These are phyloP conservation scores for Sclerotinia nivalis DNA, from an alignment of 2,329 filamentous ascomycete species.

Conservation along the genomic window DNA sequence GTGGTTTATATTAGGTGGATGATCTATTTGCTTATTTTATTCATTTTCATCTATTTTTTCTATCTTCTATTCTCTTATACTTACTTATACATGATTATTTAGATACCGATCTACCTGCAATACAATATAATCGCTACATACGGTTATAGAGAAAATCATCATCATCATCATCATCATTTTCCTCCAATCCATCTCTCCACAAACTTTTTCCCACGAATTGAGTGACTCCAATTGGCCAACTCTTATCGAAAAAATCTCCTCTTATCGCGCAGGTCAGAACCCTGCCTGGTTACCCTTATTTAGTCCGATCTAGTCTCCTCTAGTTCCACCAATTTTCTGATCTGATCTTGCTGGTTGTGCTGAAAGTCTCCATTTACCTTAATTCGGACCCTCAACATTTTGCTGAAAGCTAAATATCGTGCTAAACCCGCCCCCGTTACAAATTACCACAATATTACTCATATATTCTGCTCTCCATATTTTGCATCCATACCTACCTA, in stretches of 20 bases:
- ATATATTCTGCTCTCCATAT: conserved; percentile 8
- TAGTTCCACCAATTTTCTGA: neutral
- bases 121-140: neutral
- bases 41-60: neutral
- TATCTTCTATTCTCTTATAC: neutral
- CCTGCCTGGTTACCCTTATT: neutral
- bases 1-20: neutral
- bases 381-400: conserved; percentile 16
- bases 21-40: conserved; percentile 3
- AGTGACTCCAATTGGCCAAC: conserved; percentile 11
- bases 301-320: conserved; percentile 2
- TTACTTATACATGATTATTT: too few relatives aligned
- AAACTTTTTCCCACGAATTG: neutral
- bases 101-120: neutral
- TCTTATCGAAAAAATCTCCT: neutral
- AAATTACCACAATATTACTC: neutral
- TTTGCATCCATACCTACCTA: neutral
- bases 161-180: neutral
- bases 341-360: neutral
- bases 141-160: neutral
- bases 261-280: conserved; percentile 5
- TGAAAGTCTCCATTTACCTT: neutral
- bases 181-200: neutral
- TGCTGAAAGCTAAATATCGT: neutral
- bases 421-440: neutral